Evolutionary conservation across 805 yeast genomes (phyloP).

Genomic region (Saccharomycopsis microspora): DNA sequence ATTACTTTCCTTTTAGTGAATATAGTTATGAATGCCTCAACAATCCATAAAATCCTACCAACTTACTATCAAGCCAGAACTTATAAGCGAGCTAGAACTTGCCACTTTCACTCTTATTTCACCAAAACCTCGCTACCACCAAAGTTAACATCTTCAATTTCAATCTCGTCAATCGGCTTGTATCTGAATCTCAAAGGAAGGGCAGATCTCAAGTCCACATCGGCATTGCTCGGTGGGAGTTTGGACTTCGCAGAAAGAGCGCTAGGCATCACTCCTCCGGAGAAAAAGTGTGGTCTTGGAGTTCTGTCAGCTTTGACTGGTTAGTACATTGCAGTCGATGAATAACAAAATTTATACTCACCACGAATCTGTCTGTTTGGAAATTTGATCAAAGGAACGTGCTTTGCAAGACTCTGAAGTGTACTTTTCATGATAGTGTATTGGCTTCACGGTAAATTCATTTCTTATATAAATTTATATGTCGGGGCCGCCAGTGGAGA

Average conservation of each 20-base stretch:
- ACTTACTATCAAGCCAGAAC: too few species aligned
- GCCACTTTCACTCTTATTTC: neutral
- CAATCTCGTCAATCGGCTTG: conserved; percentile 46
- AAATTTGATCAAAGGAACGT: conserved; percentile 67
- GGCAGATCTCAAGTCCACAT: conserved; percentile 28
- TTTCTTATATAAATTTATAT: too few species aligned
- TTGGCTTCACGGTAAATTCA: too few species aligned
- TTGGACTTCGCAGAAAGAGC: conserved; percentile 1
- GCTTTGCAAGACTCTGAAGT: conserved; percentile 20
- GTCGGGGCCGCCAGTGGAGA: too few species aligned
- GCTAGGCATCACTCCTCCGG: conserved; percentile 32
- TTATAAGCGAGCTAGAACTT: too few species aligned
- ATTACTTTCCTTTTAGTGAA: too few species aligned
- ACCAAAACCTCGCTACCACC: conserved; percentile 65
- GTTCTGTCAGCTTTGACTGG: conserved; percentile 14
- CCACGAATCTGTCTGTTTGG: conserved; percentile 14
- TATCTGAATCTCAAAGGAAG: conserved; percentile 71
- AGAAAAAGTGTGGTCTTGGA: conserved; percentile 30
- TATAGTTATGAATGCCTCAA: too few species aligned
- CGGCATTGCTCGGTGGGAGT: neutral
- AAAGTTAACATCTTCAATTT: conserved; percentile 62
- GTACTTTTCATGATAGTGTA: conserved; percentile 23
- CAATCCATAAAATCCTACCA: too few species aligned
- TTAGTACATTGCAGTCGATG: neutral
- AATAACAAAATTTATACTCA: conserved; percentile 1